phyloP scores from a whole-genome alignment of 2,329 filamentous ascomycete species.

The Pseudogymnoascus verrucosus region DNA sequence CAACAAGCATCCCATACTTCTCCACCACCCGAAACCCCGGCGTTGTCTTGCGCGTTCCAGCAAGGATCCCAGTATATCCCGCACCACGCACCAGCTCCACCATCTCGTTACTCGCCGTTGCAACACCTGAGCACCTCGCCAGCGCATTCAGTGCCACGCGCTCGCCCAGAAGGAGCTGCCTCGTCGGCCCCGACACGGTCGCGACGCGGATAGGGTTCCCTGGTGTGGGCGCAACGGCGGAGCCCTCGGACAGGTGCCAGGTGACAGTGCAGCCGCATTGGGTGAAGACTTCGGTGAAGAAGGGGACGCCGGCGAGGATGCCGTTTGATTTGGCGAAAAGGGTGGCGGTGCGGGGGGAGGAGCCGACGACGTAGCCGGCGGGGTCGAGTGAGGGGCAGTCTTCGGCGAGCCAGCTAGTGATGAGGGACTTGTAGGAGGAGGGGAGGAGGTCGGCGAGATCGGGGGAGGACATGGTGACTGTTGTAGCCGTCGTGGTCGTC shows the following conservation, averaged over 20 bases:
- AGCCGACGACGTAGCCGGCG: conserved; percentile 91
- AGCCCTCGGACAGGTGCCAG: conserved; percentile 78
- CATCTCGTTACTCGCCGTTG: conserved; percentile 56
- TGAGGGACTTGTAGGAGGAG: conserved; percentile 70
- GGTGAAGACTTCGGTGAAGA: conserved; percentile 87
- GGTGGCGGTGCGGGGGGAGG: conserved; percentile 52
- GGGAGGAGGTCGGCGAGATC: conserved; percentile 69
- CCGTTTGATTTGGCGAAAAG: conserved; percentile 66
- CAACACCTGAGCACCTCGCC: conserved; percentile 84
- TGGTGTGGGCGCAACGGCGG: conserved; percentile 50
- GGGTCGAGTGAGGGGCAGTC: conserved; percentile 97
- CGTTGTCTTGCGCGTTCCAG: conserved; percentile 93
- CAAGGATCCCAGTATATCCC: conserved; percentile 77
- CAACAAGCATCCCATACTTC: conserved; percentile 96
- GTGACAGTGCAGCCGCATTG: conserved; percentile 87
- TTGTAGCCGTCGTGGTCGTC: not conserved
- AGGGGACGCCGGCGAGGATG: conserved; percentile 83
- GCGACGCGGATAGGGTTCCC: conserved; percentile 55
- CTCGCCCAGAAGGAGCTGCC: conserved; percentile 75
- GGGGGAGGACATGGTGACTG: conserved; percentile 2
- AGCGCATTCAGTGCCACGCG: conserved; percentile 86
- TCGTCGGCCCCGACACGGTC: conserved; percentile 75
- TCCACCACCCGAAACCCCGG: conserved; percentile 92
- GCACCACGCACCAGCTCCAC: conserved; percentile 48
- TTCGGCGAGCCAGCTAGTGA: conserved; percentile 84